phyloP scores from a whole-genome alignment of 768 basidiomycete species.

The Mycena albidolilacea region DNA sequence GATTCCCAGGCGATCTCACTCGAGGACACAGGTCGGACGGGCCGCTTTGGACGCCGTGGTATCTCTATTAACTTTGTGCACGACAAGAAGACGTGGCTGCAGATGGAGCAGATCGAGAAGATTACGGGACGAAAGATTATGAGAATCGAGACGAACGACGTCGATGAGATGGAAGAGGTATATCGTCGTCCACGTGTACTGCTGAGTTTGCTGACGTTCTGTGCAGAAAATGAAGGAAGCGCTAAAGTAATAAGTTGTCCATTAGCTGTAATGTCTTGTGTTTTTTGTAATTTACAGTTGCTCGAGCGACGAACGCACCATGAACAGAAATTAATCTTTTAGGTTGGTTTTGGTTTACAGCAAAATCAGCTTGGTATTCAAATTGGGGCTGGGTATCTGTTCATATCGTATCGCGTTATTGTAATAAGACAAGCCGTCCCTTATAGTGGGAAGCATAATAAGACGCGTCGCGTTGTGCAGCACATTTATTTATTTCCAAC shows the following conservation, averaged over 20 bases:
- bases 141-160: conserved; percentile 89
- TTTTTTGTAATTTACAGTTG: conserved; percentile 8
- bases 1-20: conserved; percentile 6
- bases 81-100: conserved; percentile 86
- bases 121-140: conserved; percentile 84
- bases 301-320: not conserved
- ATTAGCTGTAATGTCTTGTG: conserved; percentile 37
- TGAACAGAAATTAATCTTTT: too few relatives aligned
- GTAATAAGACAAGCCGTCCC: too few relatives aligned
- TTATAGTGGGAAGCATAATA: too few relatives aligned
- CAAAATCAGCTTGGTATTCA: too few relatives aligned
- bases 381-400: too few relatives aligned
- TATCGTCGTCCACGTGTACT: conserved; percentile 43
- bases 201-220: conserved; percentile 14
- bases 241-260: conserved; percentile 64
- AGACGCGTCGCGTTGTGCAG: too few relatives aligned
- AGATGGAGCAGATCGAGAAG: conserved; percentile 93
- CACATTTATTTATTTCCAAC: too few relatives aligned
- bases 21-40: conserved; percentile 84
- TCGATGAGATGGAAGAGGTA: conserved; percentile 96
- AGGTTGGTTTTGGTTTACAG: too few relatives aligned
- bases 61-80: conserved; percentile 99
- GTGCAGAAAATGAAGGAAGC: conserved; percentile 87
- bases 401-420: too few relatives aligned
- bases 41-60: conserved; percentile 97